Percentiles rank a stretch among this genome's conserved stretches.
These are phyloP conservation scores for Obelidium mucronatum DNA, from an alignment of 192 early-diverging fungal species.

Conservation along the genomic window DNA sequence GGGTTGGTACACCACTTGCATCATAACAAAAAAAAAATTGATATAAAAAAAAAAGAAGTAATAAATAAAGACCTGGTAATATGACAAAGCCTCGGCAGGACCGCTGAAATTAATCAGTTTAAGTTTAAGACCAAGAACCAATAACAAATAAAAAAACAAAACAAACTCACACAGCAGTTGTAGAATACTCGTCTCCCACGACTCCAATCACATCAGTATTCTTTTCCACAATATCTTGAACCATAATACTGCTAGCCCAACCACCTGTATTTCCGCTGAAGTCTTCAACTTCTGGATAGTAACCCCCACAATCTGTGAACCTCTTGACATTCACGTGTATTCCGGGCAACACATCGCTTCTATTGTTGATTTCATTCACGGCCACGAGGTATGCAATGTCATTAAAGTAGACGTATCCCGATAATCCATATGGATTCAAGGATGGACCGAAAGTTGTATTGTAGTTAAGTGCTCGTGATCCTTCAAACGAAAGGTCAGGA, in stretches of 20 bases:
- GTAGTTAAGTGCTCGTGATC: slow-evolving; percentile 1
- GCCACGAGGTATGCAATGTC: not conserved
- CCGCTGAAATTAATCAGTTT: not conserved
- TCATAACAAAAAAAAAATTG: too few relatives aligned
- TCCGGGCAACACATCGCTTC: not conserved
- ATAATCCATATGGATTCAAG: not conserved
- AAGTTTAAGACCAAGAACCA: not conserved
- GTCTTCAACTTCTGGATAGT: not conserved
- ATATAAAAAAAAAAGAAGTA: too few relatives aligned
- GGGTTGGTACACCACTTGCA: too few relatives aligned
- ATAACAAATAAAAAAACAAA: too few relatives aligned
- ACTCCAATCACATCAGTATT: slow-evolving; percentile 2
- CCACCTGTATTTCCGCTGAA: not conserved
- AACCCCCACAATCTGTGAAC: slow-evolving; percentile 5
- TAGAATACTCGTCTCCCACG: not conserved
- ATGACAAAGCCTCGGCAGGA: not conserved
- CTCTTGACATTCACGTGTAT: not conserved
- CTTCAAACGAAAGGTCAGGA: not conserved
- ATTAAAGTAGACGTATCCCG: not conserved
- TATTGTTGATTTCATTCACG: not conserved
- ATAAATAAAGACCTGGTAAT: too few relatives aligned
- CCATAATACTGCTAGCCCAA: not conserved
- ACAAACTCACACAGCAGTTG: slow-evolving; percentile 5
- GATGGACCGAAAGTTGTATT: not conserved
- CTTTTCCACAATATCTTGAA: not conserved